phyloP scores from a whole-genome alignment of 108 stramenopile genomes.

The Parmales sp. region DNA sequence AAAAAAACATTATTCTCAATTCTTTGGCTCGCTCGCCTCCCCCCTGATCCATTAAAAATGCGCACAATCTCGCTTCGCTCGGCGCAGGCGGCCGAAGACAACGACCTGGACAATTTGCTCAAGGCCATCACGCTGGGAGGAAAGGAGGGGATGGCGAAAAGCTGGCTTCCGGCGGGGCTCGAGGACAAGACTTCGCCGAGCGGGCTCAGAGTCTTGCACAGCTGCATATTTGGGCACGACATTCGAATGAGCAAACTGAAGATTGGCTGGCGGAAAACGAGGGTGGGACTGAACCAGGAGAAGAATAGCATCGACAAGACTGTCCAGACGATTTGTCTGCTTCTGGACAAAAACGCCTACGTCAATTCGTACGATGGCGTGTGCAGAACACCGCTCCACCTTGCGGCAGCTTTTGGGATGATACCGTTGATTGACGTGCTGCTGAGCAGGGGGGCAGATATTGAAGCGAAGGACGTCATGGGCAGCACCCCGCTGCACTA shows the following conservation, averaged over 20 bases:
- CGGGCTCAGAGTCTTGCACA: neutral
- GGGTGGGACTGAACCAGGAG: neutral
- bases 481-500: neutral
- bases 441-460: neutral
- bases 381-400: neutral
- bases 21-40: no score
- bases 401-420: neutral
- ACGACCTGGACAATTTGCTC: no score
- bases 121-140: neutral
- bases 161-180: neutral
- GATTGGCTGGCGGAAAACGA: neutral
- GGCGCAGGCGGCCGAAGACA: no score
- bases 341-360: slow-evolving; percentile 2
- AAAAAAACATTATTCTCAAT: no score
- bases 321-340: neutral
- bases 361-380: neutral
- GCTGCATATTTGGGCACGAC: neutral
- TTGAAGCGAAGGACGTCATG: neutral
- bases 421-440: neutral
- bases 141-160: neutral
- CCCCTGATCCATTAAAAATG: no score
- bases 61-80: no score
- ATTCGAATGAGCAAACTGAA: neutral
- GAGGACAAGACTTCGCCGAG: neutral
- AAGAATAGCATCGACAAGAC: neutral